Evolutionary conservation across 2,329 filamentous ascomycete species (phyloP).

Genomic region (Apiospora rasikravindrae): DNA sequence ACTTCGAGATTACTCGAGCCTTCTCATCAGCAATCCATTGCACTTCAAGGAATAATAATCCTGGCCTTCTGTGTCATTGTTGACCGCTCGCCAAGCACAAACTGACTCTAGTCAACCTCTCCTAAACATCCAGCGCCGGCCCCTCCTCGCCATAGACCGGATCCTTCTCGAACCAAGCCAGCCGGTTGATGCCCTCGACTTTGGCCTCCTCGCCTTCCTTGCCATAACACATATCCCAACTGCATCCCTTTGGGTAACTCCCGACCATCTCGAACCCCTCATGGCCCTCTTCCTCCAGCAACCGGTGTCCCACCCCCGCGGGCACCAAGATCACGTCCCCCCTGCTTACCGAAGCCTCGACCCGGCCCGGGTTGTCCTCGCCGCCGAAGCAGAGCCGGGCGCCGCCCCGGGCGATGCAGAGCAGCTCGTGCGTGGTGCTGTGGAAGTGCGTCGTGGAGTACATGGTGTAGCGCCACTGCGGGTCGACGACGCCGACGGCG

Average conservation of each 20-base stretch:
- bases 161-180: slow-evolving; percentile 65
- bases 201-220: slow-evolving; percentile 59
- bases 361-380: slow-evolving; percentile 60
- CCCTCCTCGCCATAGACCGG: slow-evolving; percentile 63
- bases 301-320: slow-evolving; percentile 66
- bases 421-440: slow-evolving; percentile 69
- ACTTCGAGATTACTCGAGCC: too few relatives aligned
- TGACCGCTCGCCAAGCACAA: too few relatives aligned
- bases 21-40: too few relatives aligned
- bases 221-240: slow-evolving; percentile 78
- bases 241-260: slow-evolving; percentile 61
- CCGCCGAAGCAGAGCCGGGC: slow-evolving; percentile 71
- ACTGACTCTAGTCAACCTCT: not conserved
- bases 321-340: slow-evolving; percentile 70
- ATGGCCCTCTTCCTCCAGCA: slow-evolving; percentile 57
- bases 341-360: slow-evolving; percentile 59
- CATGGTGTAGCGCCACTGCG: slow-evolving; percentile 75
- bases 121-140: slow-evolving; percentile 40
- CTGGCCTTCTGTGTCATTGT: too few relatives aligned
- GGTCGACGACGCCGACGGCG: slow-evolving; percentile 57
- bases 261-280: slow-evolving; percentile 69
- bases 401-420: slow-evolving; percentile 62
- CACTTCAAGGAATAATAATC: too few relatives aligned
- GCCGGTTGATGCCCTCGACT: slow-evolving; percentile 49
- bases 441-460: slow-evolving; percentile 71